Evolutionary conservation across 768 basidiomycete species (phyloP), one percentile per base, ranked within the genome.

Genomic region (Kwoniella dendrophila): DNA sequence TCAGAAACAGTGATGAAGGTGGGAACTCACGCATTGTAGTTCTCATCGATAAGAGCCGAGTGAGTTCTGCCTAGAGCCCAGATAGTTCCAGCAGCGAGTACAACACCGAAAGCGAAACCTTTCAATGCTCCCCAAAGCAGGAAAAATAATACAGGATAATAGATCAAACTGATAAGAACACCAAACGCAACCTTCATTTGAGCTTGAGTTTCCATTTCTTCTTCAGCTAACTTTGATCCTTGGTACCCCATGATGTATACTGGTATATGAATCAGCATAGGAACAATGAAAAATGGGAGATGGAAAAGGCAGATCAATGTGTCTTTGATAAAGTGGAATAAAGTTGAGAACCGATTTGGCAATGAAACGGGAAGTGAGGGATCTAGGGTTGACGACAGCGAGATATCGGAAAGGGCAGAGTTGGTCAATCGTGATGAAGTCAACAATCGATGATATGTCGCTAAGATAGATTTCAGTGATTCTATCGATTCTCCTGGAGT

Each of bases 111-210:
- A 3, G 86, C 84, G 0, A 87, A 88, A 66, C 88, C 89, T 82
- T 85, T 85, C 60, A 96, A 83, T 41, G 92, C 75, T 14, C 88
- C 86, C 92, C 93, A 99, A 6, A 95, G 79, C 63, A 86, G 84
- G 74, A 90, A 86, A 82, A 97, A 97, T 33, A 87, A 80, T n/a
- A 86, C 76, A 22, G 91, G 87, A 81, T 97, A 96, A 43, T 89
- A 87, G 66, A 90, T 72, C 59, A 89, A 79, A 38, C 89, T 85
- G 55, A 96, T 78, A 34, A 95, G 71, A 27, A 85, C 69, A 1
- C 92, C 92, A 70, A 95, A 88, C 12, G 90, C 87, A 45, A 96
- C 76, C 83, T 99, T 99, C 82, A 92, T 98, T 83, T 98, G 94
- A 44, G 95, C 96, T 78, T 91, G 88, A 11, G 91, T 89, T 78